Percentiles rank a stretch among this genome's conserved stretches.
Conservation (phyloP, 1,284 basidiomycete species). For the Inonotus hispidus region DNA sequence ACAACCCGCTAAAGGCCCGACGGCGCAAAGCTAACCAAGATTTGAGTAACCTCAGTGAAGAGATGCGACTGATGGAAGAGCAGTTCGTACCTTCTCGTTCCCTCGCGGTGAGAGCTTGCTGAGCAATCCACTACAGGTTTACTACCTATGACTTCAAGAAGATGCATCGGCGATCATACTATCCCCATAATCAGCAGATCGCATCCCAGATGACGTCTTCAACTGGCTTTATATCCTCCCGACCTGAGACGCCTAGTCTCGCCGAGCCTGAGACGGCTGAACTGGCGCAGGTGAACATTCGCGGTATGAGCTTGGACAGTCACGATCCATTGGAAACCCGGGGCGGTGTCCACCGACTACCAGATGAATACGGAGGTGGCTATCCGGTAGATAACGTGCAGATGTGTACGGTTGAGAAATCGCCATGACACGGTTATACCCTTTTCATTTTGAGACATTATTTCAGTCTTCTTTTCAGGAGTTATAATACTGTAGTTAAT, state of each 20-base stretch:
- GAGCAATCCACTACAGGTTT: constrained; percentile 42
- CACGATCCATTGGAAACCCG: constrained; percentile 7
- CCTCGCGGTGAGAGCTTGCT: neutral
- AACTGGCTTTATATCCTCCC: constrained; percentile 36
- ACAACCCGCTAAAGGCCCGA: constrained; percentile 95
- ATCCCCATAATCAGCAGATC: constrained; percentile 70
- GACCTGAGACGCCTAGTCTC: constrained; percentile 41
- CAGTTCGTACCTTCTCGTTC: constrained; percentile 56
- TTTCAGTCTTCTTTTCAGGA: neutral
- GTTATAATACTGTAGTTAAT: too few relatives aligned
- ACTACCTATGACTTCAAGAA: constrained; percentile 80
- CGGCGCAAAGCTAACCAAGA: constrained; percentile 90
- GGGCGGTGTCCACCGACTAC: constrained; percentile 23
- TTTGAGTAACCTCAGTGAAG: constrained; percentile 70
- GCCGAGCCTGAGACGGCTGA: constrained; percentile 19
- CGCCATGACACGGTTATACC: neutral
- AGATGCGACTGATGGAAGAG: constrained; percentile 98
- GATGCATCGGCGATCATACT: constrained; percentile 80
- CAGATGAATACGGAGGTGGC: constrained; percentile 25
- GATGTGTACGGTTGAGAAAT: constrained; percentile 22
- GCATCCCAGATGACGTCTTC: constrained; percentile 44
- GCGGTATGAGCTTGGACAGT: constrained; percentile 13
- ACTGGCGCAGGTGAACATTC: constrained; percentile 6
- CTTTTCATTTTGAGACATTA: constrained; percentile 3
- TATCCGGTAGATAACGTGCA: constrained; percentile 14